Evolutionary conservation across 495 filamentous ascomycete genomes (phyloP).

Genomic region (Tuber umbilicatum): DNA sequence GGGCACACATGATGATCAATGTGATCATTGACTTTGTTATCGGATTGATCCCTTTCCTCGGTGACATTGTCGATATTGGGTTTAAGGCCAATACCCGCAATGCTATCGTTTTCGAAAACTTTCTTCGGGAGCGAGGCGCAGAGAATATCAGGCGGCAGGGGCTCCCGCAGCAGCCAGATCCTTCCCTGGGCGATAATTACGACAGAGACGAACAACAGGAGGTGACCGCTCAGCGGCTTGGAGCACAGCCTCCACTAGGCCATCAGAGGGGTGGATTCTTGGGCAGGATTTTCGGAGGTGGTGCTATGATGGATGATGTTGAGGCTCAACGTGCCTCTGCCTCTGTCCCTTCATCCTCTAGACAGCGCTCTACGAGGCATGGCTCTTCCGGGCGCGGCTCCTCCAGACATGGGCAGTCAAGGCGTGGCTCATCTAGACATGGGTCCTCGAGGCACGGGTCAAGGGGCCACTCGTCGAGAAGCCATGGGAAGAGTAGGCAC

Average conservation of each 20-base stretch:
- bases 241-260: conserved; percentile 22
- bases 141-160: conserved; percentile 47
- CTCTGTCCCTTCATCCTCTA: background rate
- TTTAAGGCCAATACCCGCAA: conserved; percentile 71
- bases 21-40: conserved; percentile 70
- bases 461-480: conserved; percentile 8
- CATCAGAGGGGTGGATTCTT: conserved; percentile 8
- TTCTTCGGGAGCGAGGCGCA: conserved; percentile 56
- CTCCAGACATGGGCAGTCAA: background rate
- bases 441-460: background rate
- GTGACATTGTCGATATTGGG: conserved; percentile 69
- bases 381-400: background rate
- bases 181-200: conserved; percentile 28
- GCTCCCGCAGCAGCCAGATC: conserved; percentile 28
- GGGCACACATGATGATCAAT: conserved; percentile 66
- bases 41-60: conserved; percentile 77
- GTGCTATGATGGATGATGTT: conserved; percentile 22
- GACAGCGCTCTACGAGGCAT: background rate
- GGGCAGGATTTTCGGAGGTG: conserved; percentile 17
- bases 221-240: conserved; percentile 17
- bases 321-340: conserved; percentile 20
- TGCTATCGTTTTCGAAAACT: conserved; percentile 64
- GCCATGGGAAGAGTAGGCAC: background rate
- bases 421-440: conserved; percentile 7
- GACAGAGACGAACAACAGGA: conserved; percentile 21